Evolutionary conservation across 2,329 filamentous ascomycete genomes (phyloP).

Genomic region (Macrophomina tecta): DNA sequence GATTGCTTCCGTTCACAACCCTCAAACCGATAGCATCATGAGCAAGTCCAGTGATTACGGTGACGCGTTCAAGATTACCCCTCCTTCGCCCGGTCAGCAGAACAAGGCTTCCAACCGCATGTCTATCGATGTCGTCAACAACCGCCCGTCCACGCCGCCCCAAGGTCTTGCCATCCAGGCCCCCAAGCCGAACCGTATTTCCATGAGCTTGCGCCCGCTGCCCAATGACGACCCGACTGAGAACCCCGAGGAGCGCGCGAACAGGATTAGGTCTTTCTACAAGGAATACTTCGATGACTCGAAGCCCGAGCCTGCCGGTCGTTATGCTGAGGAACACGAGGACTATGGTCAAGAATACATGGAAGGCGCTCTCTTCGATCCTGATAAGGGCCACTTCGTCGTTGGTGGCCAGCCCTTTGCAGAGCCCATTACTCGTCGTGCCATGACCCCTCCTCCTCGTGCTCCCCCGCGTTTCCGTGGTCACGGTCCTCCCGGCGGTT

Average conservation of each 20-base stretch:
- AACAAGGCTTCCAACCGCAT: slow-evolving; percentile 1
- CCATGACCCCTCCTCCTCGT: slow-evolving; percentile 91
- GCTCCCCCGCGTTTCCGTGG: slow-evolving; percentile 62
- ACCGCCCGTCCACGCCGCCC: slow-evolving; percentile 9
- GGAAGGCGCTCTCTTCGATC: slow-evolving; percentile 60
- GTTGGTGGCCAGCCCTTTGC: slow-evolving; percentile 69
- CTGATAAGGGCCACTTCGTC: slow-evolving; percentile 70
- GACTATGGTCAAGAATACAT: slow-evolving; percentile 76
- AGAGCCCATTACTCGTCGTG: slow-evolving; percentile 82
- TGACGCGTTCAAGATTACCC: slow-evolving; percentile 58
- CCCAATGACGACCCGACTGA: slow-evolving; percentile 82
- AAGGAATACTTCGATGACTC: slow-evolving; percentile 98
- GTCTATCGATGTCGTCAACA: not conserved
- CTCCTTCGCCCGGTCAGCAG: slow-evolving; percentile 40
- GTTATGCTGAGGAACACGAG: slow-evolving; percentile 68
- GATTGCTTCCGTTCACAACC: slow-evolving; percentile 42
- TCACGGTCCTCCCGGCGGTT: slow-evolving; percentile 46
- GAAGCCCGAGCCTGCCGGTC: slow-evolving; percentile 54
- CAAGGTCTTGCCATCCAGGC: slow-evolving; percentile 20
- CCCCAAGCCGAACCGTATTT: slow-evolving; percentile 56
- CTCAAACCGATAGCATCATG: slow-evolving; percentile 49
- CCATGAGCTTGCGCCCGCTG: slow-evolving; percentile 76
- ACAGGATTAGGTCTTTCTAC: slow-evolving; percentile 97
- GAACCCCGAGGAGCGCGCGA: slow-evolving; percentile 91
- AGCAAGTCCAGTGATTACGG: slow-evolving; percentile 62